These are phyloP conservation scores for Isatis lusitanica DNA, from an alignment of 441 rosid species.

Conservation along the genomic window DNA sequence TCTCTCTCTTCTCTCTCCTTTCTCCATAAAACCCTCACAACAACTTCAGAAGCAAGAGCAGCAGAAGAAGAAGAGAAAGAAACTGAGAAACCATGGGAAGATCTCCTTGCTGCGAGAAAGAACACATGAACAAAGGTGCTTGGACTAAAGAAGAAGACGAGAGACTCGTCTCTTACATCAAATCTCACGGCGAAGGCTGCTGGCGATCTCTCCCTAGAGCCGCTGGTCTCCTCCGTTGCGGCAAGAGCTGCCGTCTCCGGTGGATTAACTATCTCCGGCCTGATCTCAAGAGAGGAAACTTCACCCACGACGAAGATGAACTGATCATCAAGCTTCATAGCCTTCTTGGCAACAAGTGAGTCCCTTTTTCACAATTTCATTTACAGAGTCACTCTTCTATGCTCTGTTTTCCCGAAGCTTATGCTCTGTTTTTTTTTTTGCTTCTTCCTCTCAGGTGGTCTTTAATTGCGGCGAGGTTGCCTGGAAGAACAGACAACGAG, in stretches of 20 bases:
- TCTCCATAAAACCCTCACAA: constrained; percentile 33
- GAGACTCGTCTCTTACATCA: constrained; percentile 74
- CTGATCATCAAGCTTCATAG: constrained; percentile 85
- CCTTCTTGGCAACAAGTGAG: constrained; percentile 92
- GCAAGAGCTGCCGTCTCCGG: constrained; percentile 89
- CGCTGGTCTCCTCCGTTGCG: constrained; percentile 93
- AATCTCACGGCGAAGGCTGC: constrained; percentile 88
- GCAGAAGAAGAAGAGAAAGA: neutral
- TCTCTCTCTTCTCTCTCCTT: constrained; percentile 12
- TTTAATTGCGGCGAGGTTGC: constrained; percentile 84
- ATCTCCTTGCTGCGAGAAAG: constrained; percentile 95
- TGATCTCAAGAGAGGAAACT: constrained; percentile 90
- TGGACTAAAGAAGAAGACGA: constrained; percentile 97
- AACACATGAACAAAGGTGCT: constrained; percentile 92
- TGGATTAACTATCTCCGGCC: constrained; percentile 93
- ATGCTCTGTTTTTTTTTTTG: constrained; percentile 4
- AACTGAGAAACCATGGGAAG: constrained; percentile 60
- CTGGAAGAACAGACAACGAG: constrained; percentile 96
- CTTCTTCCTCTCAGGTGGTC: constrained; percentile 60
- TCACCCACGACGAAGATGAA: constrained; percentile 83
- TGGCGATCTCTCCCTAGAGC: constrained; percentile 95
- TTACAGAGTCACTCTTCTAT: neutral
- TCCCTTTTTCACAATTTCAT: neutral
- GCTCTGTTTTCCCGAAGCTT: constrained; percentile 13
- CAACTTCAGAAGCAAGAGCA: constrained; percentile 6